Evolutionary conservation across 345 rosid genomes (phyloP), one percentile per base, ranked within the genome.

Genomic region (Triadica sebifera): DNA sequence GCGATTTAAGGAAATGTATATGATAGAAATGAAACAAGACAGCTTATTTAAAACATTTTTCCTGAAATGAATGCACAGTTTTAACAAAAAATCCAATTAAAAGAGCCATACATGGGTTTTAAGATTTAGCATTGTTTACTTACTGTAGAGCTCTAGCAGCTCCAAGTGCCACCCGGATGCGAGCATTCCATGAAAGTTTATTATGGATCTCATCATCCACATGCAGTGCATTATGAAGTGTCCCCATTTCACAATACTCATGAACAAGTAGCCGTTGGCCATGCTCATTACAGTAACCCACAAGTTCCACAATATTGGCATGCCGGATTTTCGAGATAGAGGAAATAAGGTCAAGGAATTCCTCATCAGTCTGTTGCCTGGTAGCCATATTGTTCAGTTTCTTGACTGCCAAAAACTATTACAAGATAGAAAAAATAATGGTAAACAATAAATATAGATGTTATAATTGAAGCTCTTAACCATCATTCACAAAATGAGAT

Each of bases 71-170:
- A 22, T 19, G 11, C 43, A 10, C 57, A 7, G 0, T 20, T 57
- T 65, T 17, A 66, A 6, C 34, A 53, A 22, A 16, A 10, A 53
- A 74, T 73, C 41, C 10, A 69, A 53, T 53, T 46, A 37, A 24
- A 67, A n/a, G 4, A 12, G 11, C 19, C 16, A 49, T 11, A 69
- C 50, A 45, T 8, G 12, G 57, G 25, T 58, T 57, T 71, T 52
- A 16, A 39, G 41, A 12, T 63, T 20, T 25, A 41, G 60, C 75
- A 67, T 66, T 52, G n/a, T 73, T 62, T 71, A 86, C 98, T 89
- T 87, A 95, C 99, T 91, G 94, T 64, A 95, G 72, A 72, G 97
- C 97, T 75, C 85, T 89, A 57, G 99, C 94, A 77, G 94, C 89
- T 80, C 97, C 97, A 29, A 93, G 86, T 0, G 99, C 97, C 66